Evolutionary conservation across 2,329 filamentous ascomycete species (phyloP), one percentile per base, ranked within the genome.

Genomic region (Leptodontidium sp.): DNA sequence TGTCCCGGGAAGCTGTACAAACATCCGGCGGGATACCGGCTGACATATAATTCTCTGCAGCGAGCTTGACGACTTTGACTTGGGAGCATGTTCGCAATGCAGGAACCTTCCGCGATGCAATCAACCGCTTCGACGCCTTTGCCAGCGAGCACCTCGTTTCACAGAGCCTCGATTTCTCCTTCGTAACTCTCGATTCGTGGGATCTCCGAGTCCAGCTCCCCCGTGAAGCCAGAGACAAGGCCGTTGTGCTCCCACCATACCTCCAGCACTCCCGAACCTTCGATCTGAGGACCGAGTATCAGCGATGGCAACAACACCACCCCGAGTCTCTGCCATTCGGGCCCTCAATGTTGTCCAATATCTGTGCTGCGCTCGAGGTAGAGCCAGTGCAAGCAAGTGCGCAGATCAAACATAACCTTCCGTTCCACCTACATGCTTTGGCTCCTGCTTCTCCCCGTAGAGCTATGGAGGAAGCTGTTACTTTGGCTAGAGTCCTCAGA

Each of bases 81-180:
- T 99, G 96, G 96, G 96, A 99, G 82, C 95, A 99, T 84, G 96
- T 99, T 80, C 92, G 95, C 80, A 97, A 95, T 81, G 95, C 96
- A 80, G 96, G 96, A 75, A 95, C 94, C 75, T 99, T 98, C 88
- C 91, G 95, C 77, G 96, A 98, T 83, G 96, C 96, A 75, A 92
- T 99, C 84, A 93, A 92, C 82, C 93, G 93, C 76, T 98, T 99
- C 83, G 94, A 97, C 82, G 87, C 91, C 72, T 99, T 98, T 81
- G 94, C 94, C 78, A 91, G 91, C 76, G 95, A 99, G 82, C 93
- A 98, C 80, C 85, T 99, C 75, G 89, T 93, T 65, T 91, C 90
- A 74, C 94, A 97, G 82, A 96, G 97, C 80, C 88, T 96, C 79
- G 95, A 98, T 78, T 99, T 99, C 80, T 94, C 97, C 73, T 99